Conservation (phyloP, 139 green algal species). For the Chlamydomonas schloesseri region DNA sequence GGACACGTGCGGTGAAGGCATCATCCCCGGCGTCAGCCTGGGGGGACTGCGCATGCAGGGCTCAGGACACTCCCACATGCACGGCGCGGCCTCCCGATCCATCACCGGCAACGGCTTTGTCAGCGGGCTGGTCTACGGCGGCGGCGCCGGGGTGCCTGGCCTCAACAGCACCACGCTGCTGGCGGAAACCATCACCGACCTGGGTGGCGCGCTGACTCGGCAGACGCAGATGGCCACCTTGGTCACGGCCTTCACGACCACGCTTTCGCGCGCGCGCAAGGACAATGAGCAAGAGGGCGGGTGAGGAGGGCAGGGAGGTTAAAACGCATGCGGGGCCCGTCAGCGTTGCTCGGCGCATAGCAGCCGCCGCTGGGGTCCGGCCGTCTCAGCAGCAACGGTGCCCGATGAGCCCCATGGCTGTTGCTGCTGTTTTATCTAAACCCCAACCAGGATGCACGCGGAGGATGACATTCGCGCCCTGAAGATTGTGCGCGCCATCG, state of each 20-base stretch:
- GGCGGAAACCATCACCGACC: not conserved
- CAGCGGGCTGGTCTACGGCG: not conserved
- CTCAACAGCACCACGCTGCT: not conserved
- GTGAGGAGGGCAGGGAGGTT: not conserved
- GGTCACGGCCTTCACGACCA: constrained; percentile 29
- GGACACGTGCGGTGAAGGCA: no score
- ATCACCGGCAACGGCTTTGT: not conserved
- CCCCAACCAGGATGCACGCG: not conserved
- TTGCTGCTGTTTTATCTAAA: not conserved
- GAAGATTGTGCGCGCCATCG: not conserved
- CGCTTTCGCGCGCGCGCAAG: not conserved
- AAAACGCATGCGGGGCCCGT: no score
- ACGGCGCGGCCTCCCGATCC: no score
- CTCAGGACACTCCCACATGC: no score
- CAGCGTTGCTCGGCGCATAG: no score
- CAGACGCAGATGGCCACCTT: constrained; percentile 24
- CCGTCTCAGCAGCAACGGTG: no score
- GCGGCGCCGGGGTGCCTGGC: no score
- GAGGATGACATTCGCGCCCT: constrained; percentile 6
- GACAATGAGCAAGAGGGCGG: not conserved
- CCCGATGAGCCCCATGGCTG: no score
- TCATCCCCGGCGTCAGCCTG: not conserved
- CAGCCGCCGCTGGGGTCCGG: no score
- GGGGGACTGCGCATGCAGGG: no score
- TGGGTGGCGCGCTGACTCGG: not conserved